Conservation (phyloP, 805 yeast genomes). For the Pichia insulana region DNA sequence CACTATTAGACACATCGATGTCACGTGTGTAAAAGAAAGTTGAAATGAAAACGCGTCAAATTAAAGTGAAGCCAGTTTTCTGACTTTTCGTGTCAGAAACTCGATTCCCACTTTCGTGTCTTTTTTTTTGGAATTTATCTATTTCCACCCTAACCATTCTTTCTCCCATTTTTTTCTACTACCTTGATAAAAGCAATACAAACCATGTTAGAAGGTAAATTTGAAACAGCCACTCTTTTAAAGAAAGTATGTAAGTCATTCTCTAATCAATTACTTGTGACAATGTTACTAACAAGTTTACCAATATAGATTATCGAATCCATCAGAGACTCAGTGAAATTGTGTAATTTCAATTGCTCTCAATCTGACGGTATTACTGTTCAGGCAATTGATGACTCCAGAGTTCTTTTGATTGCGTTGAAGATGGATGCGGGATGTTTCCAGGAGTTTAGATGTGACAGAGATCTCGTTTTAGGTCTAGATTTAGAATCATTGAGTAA, state of each 20-base stretch:
- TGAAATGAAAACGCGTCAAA: too few species aligned
- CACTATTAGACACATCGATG: too few species aligned
- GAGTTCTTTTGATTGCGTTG: constrained; percentile 84
- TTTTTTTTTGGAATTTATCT: too few species aligned
- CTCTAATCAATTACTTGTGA: too few species aligned
- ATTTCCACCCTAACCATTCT: too few species aligned
- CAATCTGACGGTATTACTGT: constrained; percentile 81
- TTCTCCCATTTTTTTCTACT: background rate
- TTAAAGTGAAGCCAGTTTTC: too few species aligned
- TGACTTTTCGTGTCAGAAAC: too few species aligned
- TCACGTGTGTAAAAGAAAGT: too few species aligned
- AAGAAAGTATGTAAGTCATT: constrained; percentile 61
- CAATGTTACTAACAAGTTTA: too few species aligned
- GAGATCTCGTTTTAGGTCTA: constrained; percentile 83
- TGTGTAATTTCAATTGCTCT: constrained; percentile 96
- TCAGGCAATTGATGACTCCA: constrained; percentile 96
- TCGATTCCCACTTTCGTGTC: too few species aligned
- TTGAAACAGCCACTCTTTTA: constrained; percentile 83
- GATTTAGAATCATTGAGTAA: constrained; percentile 83
- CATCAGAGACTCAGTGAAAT: constrained; percentile 86
- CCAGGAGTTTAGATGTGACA: constrained; percentile 89
- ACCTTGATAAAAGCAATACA: background rate
- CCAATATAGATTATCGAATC: constrained; percentile 65
- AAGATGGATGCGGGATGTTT: constrained; percentile 85
- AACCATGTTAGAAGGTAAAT: constrained; percentile 91